Percentiles rank a stretch among this genome's conserved stretches.
Evolutionary conservation across 1,139 yeast species (phyloP).

Genomic region (Torulaspora globosa): DNA sequence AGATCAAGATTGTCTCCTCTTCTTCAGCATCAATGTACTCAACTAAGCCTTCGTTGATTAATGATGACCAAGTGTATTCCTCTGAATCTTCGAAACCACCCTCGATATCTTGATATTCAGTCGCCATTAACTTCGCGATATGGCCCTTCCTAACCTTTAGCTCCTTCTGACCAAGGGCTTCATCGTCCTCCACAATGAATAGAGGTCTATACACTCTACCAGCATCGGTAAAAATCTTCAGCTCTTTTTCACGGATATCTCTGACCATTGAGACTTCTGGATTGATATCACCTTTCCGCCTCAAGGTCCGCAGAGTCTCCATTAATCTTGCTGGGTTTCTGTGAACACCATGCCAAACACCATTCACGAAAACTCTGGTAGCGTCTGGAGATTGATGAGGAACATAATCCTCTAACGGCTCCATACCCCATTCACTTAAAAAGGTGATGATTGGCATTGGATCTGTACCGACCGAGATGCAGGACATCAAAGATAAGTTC

Average conservation of each 20-base stretch:
- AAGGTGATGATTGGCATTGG: slow-evolving; percentile 91
- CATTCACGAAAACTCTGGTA: slow-evolving; percentile 92
- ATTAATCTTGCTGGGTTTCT: slow-evolving; percentile 90
- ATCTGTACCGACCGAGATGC: slow-evolving; percentile 97
- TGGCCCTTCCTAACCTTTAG: slow-evolving; percentile 82
- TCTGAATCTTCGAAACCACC: slow-evolving; percentile 55
- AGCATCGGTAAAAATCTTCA: slow-evolving; percentile 94
- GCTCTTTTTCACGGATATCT: slow-evolving; percentile 94
- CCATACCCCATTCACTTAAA: slow-evolving; percentile 99
- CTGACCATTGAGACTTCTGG: slow-evolving; percentile 96
- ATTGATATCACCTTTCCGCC: slow-evolving; percentile 93
- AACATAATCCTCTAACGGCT: slow-evolving; percentile 91
- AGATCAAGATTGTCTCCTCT: slow-evolving; percentile 96
- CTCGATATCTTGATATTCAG: slow-evolving; percentile 54
- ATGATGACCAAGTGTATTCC: slow-evolving; percentile 76
- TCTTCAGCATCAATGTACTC: slow-evolving; percentile 97
- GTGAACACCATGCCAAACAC: slow-evolving; percentile 99
- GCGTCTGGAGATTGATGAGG: slow-evolving; percentile 91
- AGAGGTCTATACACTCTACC: slow-evolving; percentile 97
- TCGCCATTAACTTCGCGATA: slow-evolving; percentile 61
- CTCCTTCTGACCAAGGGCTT: slow-evolving; percentile 66
- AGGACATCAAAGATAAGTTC: slow-evolving; percentile 91
- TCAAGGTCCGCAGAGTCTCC: slow-evolving; percentile 81
- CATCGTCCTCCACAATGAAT: slow-evolving; percentile 84
- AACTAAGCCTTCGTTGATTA: slow-evolving; percentile 80